phyloP scores from a whole-genome alignment of 768 basidiomycete genomes.

The Amanita jacksonii region DNA sequence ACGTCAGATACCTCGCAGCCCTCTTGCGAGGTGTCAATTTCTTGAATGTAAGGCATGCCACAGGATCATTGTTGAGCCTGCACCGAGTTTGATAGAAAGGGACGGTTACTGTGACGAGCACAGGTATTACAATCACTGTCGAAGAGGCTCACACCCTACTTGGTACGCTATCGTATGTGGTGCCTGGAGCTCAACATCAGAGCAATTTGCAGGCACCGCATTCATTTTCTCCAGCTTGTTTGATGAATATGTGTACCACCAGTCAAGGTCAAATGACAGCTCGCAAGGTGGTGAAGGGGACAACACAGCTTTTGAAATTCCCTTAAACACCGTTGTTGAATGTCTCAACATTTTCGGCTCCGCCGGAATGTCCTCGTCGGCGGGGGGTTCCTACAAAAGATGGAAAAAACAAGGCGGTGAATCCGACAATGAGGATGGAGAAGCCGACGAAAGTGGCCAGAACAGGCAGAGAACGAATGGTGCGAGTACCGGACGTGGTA shows the following conservation, averaged over 20 bases:
- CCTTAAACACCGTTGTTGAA: constrained; percentile 76
- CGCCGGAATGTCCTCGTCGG: constrained; percentile 35
- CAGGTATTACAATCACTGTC: constrained; percentile 69
- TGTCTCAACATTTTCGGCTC: constrained; percentile 93
- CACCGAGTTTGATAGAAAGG: constrained; percentile 45
- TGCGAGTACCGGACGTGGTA: constrained; percentile 18
- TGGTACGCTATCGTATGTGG: constrained; percentile 36
- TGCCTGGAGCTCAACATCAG: not conserved
- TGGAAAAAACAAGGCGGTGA: constrained; percentile 41
- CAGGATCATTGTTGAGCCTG: not conserved
- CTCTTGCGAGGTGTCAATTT: constrained; percentile 80
- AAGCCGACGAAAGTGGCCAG: constrained; percentile 24
- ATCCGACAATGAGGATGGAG: constrained; percentile 32
- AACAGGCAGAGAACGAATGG: constrained; percentile 9
- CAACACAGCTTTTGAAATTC: constrained; percentile 65
- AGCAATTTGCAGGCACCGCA: constrained; percentile 54
- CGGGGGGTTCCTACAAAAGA: constrained; percentile 25
- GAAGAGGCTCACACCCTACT: constrained; percentile 79
- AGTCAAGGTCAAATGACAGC: constrained; percentile 13
- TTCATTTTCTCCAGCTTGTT: constrained; percentile 75
- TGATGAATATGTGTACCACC: constrained; percentile 61
- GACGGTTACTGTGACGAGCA: constrained; percentile 56
- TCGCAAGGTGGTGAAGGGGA: constrained; percentile 20
- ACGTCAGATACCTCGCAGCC: constrained; percentile 72
- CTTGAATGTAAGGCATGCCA: constrained; percentile 52